Conservation (phyloP, 2,329 filamentous ascomycete species). For the Epichloe coenophiala region DNA sequence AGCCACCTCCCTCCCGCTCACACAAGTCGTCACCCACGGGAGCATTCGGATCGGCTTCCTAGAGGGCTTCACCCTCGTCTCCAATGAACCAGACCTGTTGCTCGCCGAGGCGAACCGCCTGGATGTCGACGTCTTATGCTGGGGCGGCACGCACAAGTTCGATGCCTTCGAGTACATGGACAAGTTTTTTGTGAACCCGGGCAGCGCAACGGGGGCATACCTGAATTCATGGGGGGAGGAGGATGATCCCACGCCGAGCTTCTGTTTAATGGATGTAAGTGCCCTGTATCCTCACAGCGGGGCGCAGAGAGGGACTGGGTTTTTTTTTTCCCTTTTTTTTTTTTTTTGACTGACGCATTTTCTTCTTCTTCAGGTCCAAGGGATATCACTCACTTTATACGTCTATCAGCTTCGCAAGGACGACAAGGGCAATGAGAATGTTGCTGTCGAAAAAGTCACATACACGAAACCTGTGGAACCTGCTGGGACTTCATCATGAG, state of each 20-base stretch:
- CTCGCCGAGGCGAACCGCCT: slow-evolving; percentile 55
- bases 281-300: background rate
- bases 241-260: slow-evolving; percentile 76
- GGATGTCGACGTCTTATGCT: slow-evolving; percentile 56
- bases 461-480: slow-evolving; percentile 64
- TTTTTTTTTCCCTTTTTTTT: no score
- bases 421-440: slow-evolving; percentile 61
- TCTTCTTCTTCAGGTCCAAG: slow-evolving; percentile 57
- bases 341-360: background rate
- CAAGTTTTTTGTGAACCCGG: slow-evolving; percentile 61
- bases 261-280: slow-evolving; percentile 96
- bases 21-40: slow-evolving; percentile 53
- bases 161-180: slow-evolving; percentile 63
- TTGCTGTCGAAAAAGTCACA: slow-evolving; percentile 70
- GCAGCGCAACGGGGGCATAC: slow-evolving; percentile 52
- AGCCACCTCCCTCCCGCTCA: slow-evolving; percentile 50
- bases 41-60: slow-evolving; percentile 52
- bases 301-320: no score
- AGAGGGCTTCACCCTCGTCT: slow-evolving; percentile 55
- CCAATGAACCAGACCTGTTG: slow-evolving; percentile 51
- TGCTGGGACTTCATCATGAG: slow-evolving; percentile 34
- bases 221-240: slow-evolving; percentile 40
- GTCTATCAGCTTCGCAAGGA: slow-evolving; percentile 80
- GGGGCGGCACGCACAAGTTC: slow-evolving; percentile 54
- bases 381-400: slow-evolving; percentile 88